Evolutionary conservation across 1,139 yeast genomes (phyloP), one percentile per base, ranked within the genome.

Genomic region (Candida dubliniensis): DNA sequence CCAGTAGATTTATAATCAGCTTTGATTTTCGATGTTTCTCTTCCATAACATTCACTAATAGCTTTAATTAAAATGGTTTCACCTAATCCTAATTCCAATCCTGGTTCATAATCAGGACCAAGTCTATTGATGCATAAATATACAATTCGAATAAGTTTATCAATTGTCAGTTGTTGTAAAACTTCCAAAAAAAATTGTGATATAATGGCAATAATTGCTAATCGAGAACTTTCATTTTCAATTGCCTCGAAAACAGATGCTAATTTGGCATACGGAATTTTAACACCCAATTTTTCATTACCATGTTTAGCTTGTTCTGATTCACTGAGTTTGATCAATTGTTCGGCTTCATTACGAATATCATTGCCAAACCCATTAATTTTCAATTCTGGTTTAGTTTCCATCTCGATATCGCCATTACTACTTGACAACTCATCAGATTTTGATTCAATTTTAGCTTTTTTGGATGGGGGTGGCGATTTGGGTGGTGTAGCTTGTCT

Each of bases 71-170:
- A 70, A 13, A 93, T 63, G 0, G 95, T 82, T 61, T 93, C 99
- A 11, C 99, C 99, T 2, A 93, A 74, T 0, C 99, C 98, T 31
- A 93, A 69, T 58, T 93, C 99, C 48, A 91, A 70, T 34, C 95
- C 96, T 0, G 77, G 77, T 57, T 89, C 96, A 60, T 93, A 93
- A 60, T 93, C 99, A 0, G 99, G 99, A 0, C 98, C 97, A 12
- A 93, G 71, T 45, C 95, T 71, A 60, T 91, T 91, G 58, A 91
- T 90, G 63, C 87, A 87, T 13, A 93, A 73, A 56, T 91, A 93
- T 1, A 91, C 87, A 1, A 88, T 81, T 47, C 79, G 80, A 4
- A 87, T 76, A 46, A 93, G 67, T 40, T 80, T 82, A 12, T 74
- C 69, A 1, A 88, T 83, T 15, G 66, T 56, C 9, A 81, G 73